A percentile compares a stretch with the other conserved stretches of the same genome.
Conservation (phyloP, 1,139 yeast genomes). For the Suhomyces guaymorum region DNA sequence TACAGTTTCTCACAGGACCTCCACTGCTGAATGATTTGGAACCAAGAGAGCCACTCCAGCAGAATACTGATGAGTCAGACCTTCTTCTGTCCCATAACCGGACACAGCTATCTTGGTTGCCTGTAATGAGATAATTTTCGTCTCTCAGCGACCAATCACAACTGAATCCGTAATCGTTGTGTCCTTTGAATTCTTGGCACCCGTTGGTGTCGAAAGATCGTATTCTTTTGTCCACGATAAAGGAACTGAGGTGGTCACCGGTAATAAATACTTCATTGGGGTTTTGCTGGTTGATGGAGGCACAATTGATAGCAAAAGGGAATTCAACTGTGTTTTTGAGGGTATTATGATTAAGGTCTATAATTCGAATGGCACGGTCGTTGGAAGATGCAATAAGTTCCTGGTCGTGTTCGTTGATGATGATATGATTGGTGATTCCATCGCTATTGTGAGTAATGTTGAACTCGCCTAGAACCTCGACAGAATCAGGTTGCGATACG, state of each 20-base stretch:
- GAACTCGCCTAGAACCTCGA: conserved; percentile 35
- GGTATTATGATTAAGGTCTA: conserved; percentile 31
- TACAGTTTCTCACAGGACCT: conserved; percentile 55
- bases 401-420: conserved; percentile 29
- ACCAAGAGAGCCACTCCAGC: conserved; percentile 44
- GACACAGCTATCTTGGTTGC: conserved; percentile 63
- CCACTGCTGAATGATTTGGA: conserved; percentile 22
- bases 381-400: conserved; percentile 48
- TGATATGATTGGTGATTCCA: conserved; percentile 58
- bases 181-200: conserved; percentile 39
- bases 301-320: conserved; percentile 56
- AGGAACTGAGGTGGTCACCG: conserved; percentile 50
- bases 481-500: conserved; percentile 26
- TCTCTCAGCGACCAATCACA: conserved; percentile 57
- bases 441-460: conserved; percentile 45
- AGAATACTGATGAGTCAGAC: conserved; percentile 26
- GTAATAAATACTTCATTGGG: conserved; percentile 45
- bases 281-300: conserved; percentile 40
- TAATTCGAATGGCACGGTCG: conserved; percentile 44
- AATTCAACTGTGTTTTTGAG: conserved; percentile 17
- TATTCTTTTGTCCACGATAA: conserved; percentile 46
- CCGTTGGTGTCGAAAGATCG: conserved; percentile 14
- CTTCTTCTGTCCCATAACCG: conserved; percentile 53
- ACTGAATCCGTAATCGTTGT: conserved; percentile 57
- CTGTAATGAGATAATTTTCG: conserved; percentile 51